Conservation (phyloP, 108 stramenopile species). For the Skeletonema costatum region DNA sequence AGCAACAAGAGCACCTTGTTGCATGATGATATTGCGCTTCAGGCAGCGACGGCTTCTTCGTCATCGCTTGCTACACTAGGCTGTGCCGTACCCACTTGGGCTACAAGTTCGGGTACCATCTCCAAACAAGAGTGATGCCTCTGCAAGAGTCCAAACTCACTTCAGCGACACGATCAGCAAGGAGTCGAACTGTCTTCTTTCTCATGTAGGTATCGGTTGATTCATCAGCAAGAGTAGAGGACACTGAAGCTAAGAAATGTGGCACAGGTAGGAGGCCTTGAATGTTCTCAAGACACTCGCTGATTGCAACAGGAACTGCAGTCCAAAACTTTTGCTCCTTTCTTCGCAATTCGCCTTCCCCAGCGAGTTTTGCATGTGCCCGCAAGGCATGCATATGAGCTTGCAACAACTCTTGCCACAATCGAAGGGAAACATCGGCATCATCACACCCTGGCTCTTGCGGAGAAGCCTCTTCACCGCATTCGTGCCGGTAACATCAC, state of each 20-base stretch:
- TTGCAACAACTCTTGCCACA: slow-evolving; percentile 78
- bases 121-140: slow-evolving; percentile 77
- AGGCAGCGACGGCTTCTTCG: slow-evolving; percentile 20
- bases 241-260: slow-evolving; percentile 80
- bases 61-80: slow-evolving; percentile 10
- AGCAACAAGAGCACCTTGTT: slow-evolving; percentile 71
- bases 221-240: slow-evolving; percentile 63
- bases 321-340: slow-evolving; percentile 55
- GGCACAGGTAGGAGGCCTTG: slow-evolving; percentile 72
- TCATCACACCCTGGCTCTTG: slow-evolving; percentile 37
- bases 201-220: slow-evolving; percentile 56
- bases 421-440: slow-evolving; percentile 54
- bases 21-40: slow-evolving; percentile 43
- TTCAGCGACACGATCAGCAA: slow-evolving; percentile 68
- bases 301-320: slow-evolving; percentile 46
- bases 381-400: slow-evolving; percentile 52
- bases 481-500: slow-evolving; percentile 36
- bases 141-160: slow-evolving; percentile 50
- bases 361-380: slow-evolving; percentile 28
- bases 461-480: slow-evolving; percentile 47
- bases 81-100: slow-evolving; percentile 21
- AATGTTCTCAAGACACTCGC: slow-evolving; percentile 53
- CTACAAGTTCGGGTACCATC: slow-evolving; percentile 67
- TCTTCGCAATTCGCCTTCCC: slow-evolving; percentile 1
- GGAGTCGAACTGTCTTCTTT: slow-evolving; percentile 58